Base-by-base conservation (phyloP, 2,329 filamentous ascomycete genomes). In the Arthrobotrys sinensis region DNA sequence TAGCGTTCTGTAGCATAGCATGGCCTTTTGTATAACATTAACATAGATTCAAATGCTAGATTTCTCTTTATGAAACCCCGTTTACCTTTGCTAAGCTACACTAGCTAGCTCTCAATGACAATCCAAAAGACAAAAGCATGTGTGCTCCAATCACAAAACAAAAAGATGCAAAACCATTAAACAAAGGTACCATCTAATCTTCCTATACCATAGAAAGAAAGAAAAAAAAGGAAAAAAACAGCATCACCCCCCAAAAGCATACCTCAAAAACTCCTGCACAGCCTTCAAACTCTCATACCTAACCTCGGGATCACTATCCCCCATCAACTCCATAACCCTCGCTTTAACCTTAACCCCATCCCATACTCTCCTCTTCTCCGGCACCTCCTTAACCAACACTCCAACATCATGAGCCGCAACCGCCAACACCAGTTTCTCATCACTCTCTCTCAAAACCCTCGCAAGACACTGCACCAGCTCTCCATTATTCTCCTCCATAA, bases 321-420 rank as follows among this genome's bases (percentile, higher is more conserved):
- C 91, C 94, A 97, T 97, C 82, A 97, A 87, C 85, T 94, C 92
- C 94, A 97, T 97, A 78, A 97, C 91, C 81, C 93, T 88, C 16
- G 89, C 89, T 88, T 97, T 97, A 80, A 97, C 85, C 0, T 93
- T 93, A 50, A 94, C 85, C 85, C 91, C 94, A 86, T 97, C 94
- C 81, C 97, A 87, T 83, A 92, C 89, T 75, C 88, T 86, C 82
- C 94, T 88, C 86, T 91, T 92, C 86, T 97, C 94, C 0, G 94
- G 94, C 68, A 95, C 92, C 84, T 96, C 93, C 85, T 93, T 94
- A 60, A 97, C 94, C 78, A 97, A 86, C 80, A 88, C 91, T n/a
- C 93, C 94, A 19, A 97, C 89, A 83, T 97, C 94, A 83, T 96
- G 97, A 85, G 94, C 97, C 19, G 92, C 94, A 85, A 97, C 95